Conservation (phyloP, 768 basidiomycete species). For the Tulasnella sp. region DNA sequence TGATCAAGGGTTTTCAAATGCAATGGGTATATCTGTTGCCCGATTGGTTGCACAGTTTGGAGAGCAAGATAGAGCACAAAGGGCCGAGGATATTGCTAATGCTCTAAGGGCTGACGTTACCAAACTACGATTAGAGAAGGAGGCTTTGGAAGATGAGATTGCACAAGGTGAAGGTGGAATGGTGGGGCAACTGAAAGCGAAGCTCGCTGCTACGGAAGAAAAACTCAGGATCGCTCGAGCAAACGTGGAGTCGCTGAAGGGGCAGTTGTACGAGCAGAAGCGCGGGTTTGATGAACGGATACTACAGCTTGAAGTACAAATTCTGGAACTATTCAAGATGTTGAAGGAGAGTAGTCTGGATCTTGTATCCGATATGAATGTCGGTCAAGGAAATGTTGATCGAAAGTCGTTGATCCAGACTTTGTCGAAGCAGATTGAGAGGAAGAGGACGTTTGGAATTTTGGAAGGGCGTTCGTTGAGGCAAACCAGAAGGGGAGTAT, state of each 20-base stretch:
- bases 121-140: constrained; percentile 68
- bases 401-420: constrained; percentile 66
- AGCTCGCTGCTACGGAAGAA: constrained; percentile 57
- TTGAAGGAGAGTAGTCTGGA: constrained; percentile 33
- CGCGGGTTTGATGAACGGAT: constrained; percentile 74
- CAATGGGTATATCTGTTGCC: constrained; percentile 81
- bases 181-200: constrained; percentile 65
- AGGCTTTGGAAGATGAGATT: constrained; percentile 67
- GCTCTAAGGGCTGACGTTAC: constrained; percentile 51
- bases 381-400: constrained; percentile 46
- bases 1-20: constrained; percentile 58
- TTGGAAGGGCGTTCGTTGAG: constrained; percentile 47
- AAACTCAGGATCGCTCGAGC: constrained; percentile 68
- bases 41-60: constrained; percentile 80
- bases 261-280: constrained; percentile 65
- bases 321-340: constrained; percentile 89
- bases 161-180: constrained; percentile 69
- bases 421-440: constrained; percentile 69
- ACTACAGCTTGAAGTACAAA: constrained; percentile 78
- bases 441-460: constrained; percentile 70
- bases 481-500: constrained; percentile 18
- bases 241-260: constrained; percentile 59
- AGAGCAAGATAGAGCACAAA: constrained; percentile 71
- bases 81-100: constrained; percentile 63
- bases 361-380: constrained; percentile 43